Evolutionary conservation across 345 rosid genomes (phyloP).

Genomic region (Brassica incana): DNA sequence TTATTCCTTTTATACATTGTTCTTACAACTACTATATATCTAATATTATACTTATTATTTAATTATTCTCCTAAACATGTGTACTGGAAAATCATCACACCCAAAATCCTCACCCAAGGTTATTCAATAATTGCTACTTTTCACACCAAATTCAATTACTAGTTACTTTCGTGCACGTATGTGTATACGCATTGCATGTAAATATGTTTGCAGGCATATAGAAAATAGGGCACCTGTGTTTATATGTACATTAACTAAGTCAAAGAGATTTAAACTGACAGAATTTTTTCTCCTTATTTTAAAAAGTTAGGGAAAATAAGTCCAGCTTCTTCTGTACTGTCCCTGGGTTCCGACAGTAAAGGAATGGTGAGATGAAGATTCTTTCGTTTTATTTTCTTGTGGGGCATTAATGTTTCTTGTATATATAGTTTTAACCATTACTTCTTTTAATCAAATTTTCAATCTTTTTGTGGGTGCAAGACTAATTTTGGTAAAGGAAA

Average conservation of each 20-base stretch:
- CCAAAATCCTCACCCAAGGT: slow-evolving; percentile 70
- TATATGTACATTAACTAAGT: neutral
- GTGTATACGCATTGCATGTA: neutral
- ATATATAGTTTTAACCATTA: neutral
- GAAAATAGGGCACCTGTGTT: neutral
- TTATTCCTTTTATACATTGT: neutral
- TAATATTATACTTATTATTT: neutral
- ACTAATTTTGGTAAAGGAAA: neutral
- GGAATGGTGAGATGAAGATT: slow-evolving; percentile 54
- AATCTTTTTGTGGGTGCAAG: neutral
- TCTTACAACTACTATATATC: neutral
- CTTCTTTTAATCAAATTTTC: neutral
- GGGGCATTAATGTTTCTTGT: neutral
- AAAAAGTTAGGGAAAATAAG: slow-evolving; percentile 51
- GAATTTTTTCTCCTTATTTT: neutral
- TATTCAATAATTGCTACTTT: slow-evolving; percentile 17
- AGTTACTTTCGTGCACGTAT: neutral
- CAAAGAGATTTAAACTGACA: slow-evolving; percentile 4
- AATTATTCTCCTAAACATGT: slow-evolving; percentile 24
- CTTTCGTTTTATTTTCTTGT: neutral
- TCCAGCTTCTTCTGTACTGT: slow-evolving; percentile 43
- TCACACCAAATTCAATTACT: slow-evolving; percentile 8
- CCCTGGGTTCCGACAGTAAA: slow-evolving; percentile 49
- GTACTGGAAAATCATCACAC: slow-evolving; percentile 66
- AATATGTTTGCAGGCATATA: neutral